phyloP scores from a whole-genome alignment of 2,329 filamentous ascomycete genomes.

The Aspergillus amoenus region DNA sequence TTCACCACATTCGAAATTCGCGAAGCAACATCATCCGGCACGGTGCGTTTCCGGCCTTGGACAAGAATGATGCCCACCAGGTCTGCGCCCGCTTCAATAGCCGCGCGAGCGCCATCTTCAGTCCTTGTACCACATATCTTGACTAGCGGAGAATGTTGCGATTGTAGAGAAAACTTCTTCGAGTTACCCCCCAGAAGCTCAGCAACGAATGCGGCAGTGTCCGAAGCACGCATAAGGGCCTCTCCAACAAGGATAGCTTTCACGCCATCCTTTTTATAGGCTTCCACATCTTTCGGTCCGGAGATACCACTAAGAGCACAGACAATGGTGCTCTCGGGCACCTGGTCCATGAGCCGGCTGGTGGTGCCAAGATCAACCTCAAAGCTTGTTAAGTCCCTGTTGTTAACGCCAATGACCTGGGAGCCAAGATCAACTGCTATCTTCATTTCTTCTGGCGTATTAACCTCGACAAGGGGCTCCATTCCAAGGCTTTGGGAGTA shows the following conservation, averaged over 20 bases:
- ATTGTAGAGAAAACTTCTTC: slow-evolving; percentile 19
- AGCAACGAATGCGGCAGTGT: slow-evolving; percentile 79
- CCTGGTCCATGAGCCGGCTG: slow-evolving; percentile 80
- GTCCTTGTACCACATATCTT: slow-evolving; percentile 95
- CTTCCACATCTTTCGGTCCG: slow-evolving; percentile 79
- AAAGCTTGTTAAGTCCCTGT: slow-evolving; percentile 93
- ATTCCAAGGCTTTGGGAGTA: slow-evolving; percentile 91
- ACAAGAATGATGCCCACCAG: slow-evolving; percentile 92
- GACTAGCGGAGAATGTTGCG: slow-evolving; percentile 60
- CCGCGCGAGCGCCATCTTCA: slow-evolving; percentile 74
- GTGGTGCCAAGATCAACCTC: slow-evolving; percentile 95
- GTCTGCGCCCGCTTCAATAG: slow-evolving; percentile 84
- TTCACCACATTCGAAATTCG: slow-evolving; percentile 80
- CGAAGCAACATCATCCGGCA: slow-evolving; percentile 73
- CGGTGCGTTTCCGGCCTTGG: slow-evolving; percentile 74
- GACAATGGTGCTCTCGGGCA: slow-evolving; percentile 80
- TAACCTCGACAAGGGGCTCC: slow-evolving; percentile 97
- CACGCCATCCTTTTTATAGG: slow-evolving; percentile 85
- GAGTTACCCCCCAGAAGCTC: slow-evolving; percentile 68
- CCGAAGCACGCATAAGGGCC: slow-evolving; percentile 86
- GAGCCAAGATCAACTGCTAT: slow-evolving; percentile 82
- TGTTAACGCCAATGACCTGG: slow-evolving; percentile 95
- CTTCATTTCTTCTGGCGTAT: slow-evolving; percentile 90
- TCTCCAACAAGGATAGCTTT: slow-evolving; percentile 93
- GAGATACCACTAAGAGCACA: slow-evolving; percentile 95